Evolutionary conservation across 495 filamentous ascomycete genomes (phyloP).

Genomic region (Aspergillus haitiensis): DNA sequence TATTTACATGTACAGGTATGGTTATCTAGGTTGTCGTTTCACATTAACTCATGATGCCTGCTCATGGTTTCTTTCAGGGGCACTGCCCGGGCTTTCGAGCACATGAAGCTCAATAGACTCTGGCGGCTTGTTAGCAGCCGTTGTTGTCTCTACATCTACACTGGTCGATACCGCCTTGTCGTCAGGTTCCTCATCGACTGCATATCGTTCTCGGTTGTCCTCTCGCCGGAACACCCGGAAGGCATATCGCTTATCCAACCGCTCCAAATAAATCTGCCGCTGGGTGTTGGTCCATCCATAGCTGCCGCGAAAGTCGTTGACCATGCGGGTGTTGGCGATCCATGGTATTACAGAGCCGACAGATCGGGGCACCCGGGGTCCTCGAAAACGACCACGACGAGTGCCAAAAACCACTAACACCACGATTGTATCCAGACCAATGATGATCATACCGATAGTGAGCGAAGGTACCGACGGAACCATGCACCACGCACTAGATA

Average conservation of each 20-base stretch:
- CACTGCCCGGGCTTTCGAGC: slow-evolving; percentile 11
- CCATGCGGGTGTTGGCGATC: slow-evolving; percentile 44
- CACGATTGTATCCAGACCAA: slow-evolving; percentile 39
- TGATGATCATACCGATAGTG: slow-evolving; percentile 36
- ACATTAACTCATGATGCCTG: slow-evolving; percentile 2
- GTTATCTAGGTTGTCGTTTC: background rate
- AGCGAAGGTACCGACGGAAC: slow-evolving; percentile 37
- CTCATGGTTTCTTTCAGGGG: slow-evolving; percentile 1
- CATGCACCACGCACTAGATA: slow-evolving; percentile 40
- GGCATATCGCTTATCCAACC: slow-evolving; percentile 37
- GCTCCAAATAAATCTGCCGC: slow-evolving; percentile 32
- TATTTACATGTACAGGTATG: slow-evolving; percentile 1
- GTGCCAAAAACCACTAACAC: slow-evolving; percentile 43
- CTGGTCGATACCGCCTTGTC: background rate
- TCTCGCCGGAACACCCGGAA: slow-evolving; percentile 40
- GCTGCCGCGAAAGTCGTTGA: slow-evolving; percentile 37
- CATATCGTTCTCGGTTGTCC: slow-evolving; percentile 39
- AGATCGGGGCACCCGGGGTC: slow-evolving; percentile 42
- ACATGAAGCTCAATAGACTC: slow-evolving; percentile 16
- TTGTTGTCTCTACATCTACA: background rate
- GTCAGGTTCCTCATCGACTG: slow-evolving; percentile 38
- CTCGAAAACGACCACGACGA: slow-evolving; percentile 40
- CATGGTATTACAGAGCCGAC: slow-evolving; percentile 44
- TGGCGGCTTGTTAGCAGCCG: background rate
- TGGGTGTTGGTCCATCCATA: slow-evolving; percentile 36